Evolutionary conservation across 1,139 yeast genomes (phyloP).

Genomic region (Suhomyces bokatorum): DNA sequence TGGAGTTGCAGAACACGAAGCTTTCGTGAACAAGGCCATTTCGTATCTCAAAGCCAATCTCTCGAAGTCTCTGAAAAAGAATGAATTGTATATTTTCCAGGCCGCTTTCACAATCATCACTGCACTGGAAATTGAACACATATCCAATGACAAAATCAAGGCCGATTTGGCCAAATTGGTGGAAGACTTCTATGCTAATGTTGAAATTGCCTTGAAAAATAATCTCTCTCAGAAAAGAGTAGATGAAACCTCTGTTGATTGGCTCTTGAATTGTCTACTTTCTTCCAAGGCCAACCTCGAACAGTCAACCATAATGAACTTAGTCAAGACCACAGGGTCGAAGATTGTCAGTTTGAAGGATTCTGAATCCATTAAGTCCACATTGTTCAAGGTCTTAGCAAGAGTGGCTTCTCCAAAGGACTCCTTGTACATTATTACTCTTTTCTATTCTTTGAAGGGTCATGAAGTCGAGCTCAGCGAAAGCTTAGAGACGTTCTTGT

Average conservation of each 20-base stretch:
- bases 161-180: not conserved
- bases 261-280: constrained; percentile 6
- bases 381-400: constrained; percentile 7
- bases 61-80: not conserved
- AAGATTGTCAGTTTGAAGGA: constrained; percentile 2
- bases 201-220: not conserved
- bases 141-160: constrained; percentile 2
- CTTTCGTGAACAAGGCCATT: constrained; percentile 19
- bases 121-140: not conserved
- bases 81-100: constrained; percentile 1
- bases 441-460: constrained; percentile 21
- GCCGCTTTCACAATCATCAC: constrained; percentile 17
- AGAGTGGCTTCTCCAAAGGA: constrained; percentile 17
- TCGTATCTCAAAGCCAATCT: constrained; percentile 10
- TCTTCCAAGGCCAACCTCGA: constrained; percentile 7
- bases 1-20: constrained; percentile 19
- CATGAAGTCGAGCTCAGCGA: not conserved
- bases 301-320: constrained; percentile 8
- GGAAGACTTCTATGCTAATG: not conserved
- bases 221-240: not conserved
- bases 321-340: constrained; percentile 6
- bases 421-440: constrained; percentile 19
- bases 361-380: constrained; percentile 1
- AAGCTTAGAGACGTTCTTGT: constrained; percentile 3
- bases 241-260: not conserved